These are phyloP conservation scores for Sporothrix sp. DNA, from an alignment of 2,329 filamentous ascomycete species.

Conservation along the genomic window DNA sequence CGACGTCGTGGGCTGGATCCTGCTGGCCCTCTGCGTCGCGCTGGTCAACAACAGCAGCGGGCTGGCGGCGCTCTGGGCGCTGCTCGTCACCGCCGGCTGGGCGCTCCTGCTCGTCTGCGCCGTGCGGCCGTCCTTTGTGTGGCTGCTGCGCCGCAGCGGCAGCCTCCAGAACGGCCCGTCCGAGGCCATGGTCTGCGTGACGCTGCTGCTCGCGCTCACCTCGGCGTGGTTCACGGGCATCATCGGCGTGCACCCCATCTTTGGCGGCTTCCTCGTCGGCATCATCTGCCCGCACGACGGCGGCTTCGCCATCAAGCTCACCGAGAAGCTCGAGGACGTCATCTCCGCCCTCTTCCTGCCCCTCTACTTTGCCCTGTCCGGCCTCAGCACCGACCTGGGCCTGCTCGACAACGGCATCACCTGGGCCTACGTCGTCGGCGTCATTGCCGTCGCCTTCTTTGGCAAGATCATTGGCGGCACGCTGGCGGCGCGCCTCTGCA, in stretches of 20 bases:
- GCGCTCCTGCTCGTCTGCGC: constrained; percentile 63
- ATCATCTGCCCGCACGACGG: constrained; percentile 84
- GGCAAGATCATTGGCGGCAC: constrained; percentile 80
- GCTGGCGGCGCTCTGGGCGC: constrained; percentile 72
- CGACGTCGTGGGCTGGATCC: constrained; percentile 83
- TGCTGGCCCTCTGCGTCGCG: constrained; percentile 86
- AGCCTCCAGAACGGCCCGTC: constrained; percentile 81
- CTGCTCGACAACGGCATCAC: constrained; percentile 70
- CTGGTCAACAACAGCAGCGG: constrained; percentile 82
- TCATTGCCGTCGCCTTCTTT: constrained; percentile 71
- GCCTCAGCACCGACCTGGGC: constrained; percentile 78
- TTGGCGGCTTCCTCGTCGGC: constrained; percentile 83
- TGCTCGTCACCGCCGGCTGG: constrained; percentile 67
- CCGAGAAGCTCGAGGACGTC: constrained; percentile 90
- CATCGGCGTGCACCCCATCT: constrained; percentile 90
- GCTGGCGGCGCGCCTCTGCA: constrained; percentile 63
- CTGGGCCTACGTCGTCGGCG: constrained; percentile 83
- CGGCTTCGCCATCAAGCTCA: constrained; percentile 82
- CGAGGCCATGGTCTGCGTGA: constrained; percentile 74
- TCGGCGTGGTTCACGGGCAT: constrained; percentile 80
- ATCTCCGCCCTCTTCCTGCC: constrained; percentile 76
- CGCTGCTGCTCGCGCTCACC: constrained; percentile 64
- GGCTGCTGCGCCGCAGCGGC: constrained; percentile 61
- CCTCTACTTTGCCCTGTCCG: constrained; percentile 87
- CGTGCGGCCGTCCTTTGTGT: constrained; percentile 66